Evolutionary conservation across 371 early-diverging fungal species (phyloP).

Genomic region (Catenaria anguillulae): DNA sequence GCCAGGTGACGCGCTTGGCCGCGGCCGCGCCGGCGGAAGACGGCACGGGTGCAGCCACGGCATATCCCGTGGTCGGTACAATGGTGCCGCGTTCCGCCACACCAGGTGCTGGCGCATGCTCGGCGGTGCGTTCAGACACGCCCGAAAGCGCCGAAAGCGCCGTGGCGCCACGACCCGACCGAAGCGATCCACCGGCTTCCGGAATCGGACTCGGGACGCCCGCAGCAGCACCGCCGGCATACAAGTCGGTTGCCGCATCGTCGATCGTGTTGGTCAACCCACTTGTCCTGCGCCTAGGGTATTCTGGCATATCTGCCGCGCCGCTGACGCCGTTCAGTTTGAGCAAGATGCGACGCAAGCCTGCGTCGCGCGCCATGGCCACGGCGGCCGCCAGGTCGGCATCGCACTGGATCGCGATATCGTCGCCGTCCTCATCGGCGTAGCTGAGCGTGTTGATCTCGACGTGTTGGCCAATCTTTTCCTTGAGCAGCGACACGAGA

Average conservation of each 20-base stretch:
- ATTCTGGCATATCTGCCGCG: neutral
- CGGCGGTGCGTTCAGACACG: too few species aligned
- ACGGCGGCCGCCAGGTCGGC: constrained; percentile 72
- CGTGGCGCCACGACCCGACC: neutral
- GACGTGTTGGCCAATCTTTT: constrained; percentile 29
- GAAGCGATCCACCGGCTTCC: neutral
- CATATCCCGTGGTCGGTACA: neutral
- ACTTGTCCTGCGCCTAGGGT: neutral
- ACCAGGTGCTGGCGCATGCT: too few species aligned
- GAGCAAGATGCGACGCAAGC: constrained; percentile 61
- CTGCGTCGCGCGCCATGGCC: constrained; percentile 52
- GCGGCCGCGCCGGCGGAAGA: neutral
- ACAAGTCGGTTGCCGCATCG: neutral
- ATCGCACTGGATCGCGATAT: constrained; percentile 59
- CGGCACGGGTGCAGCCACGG: neutral
- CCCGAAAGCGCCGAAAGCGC: too few species aligned
- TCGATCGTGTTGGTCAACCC: neutral
- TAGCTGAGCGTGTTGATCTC: constrained; percentile 54
- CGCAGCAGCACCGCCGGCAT: neutral
- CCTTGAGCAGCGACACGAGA: constrained; percentile 35
- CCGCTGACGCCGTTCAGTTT: neutral
- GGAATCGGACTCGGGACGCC: neutral
- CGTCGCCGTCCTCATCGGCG: constrained; percentile 77
- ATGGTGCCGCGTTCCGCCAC: neutral
- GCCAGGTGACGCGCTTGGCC: neutral